Evolutionary conservation across 2,329 filamentous ascomycete species (phyloP).

Genomic region (Pseudogymnoascus sp.): DNA sequence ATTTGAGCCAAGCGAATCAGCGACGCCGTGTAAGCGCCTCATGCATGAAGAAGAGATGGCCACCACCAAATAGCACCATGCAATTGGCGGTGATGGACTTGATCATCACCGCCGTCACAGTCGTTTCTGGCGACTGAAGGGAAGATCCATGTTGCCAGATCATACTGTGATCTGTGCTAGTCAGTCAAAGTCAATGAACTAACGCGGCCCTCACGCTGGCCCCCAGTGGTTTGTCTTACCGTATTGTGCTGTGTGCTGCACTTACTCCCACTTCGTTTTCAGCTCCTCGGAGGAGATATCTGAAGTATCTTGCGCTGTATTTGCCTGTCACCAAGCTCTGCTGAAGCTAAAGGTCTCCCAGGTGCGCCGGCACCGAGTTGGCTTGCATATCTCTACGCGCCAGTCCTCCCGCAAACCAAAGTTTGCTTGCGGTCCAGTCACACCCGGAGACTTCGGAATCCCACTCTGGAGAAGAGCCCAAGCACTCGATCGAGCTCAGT

Average conservation of each 20-base stretch:
- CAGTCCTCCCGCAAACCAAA: not conserved
- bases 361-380: not conserved
- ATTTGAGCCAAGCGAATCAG: not conserved
- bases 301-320: not conserved
- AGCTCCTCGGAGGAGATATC: not conserved
- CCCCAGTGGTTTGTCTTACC: not conserved
- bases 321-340: not conserved
- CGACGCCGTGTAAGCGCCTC: not conserved
- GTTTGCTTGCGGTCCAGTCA: not conserved
- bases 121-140: not conserved
- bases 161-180: constrained; percentile 1
- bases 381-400: constrained; percentile 3
- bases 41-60: not conserved
- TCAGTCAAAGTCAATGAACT: constrained; percentile 5
- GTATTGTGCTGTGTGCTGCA: not conserved
- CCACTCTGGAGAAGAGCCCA: not conserved
- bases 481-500: not conserved
- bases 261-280: not conserved
- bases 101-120: not conserved
- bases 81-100: not conserved
- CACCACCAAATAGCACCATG: not conserved
- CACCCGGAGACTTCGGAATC: not conserved
- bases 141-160: constrained; percentile 8
- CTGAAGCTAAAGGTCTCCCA: not conserved
- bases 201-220: not conserved